These are phyloP conservation scores for Penicillium pulvis DNA, from an alignment of 495 filamentous ascomycete genomes.

Conservation along the genomic window DNA sequence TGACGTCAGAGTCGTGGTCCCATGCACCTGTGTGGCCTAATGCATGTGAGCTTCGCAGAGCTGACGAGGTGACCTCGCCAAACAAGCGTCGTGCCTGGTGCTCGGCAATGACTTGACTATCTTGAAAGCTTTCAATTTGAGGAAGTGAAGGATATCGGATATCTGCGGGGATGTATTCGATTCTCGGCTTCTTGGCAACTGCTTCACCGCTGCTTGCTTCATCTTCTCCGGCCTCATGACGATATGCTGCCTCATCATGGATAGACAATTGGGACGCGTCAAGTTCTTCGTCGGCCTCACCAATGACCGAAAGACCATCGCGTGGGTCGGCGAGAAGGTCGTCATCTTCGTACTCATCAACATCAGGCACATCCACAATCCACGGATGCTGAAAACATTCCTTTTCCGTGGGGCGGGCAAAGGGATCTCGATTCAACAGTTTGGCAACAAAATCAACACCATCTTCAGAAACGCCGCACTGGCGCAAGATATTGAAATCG, in stretches of 20 bases:
- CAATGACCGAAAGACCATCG: conserved; percentile 46
- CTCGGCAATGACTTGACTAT: conserved; percentile 31
- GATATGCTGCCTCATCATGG: conserved; percentile 32
- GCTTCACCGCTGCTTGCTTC: conserved; percentile 36
- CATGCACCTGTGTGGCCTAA: conserved; percentile 39
- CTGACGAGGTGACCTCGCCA: conserved; percentile 76
- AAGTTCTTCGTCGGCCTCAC: conserved; percentile 51
- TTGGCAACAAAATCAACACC: conserved; percentile 71
- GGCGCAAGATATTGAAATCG: conserved; percentile 59
- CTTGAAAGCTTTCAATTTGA: conserved; percentile 43
- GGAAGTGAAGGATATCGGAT: conserved; percentile 49
- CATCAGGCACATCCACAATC: conserved; percentile 53
- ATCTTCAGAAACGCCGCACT: conserved; percentile 57
- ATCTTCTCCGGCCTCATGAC: conserved; percentile 28
- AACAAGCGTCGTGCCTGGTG: conserved; percentile 61
- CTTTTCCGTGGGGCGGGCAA: conserved; percentile 63
- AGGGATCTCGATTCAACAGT: conserved; percentile 77
- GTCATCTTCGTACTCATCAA: conserved; percentile 49
- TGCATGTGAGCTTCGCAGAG: conserved; percentile 63
- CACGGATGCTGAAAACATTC: conserved; percentile 68
- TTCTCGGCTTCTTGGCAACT: conserved; percentile 43
- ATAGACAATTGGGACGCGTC: conserved; percentile 68
- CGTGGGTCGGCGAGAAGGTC: conserved; percentile 54
- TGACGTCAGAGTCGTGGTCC: conserved; percentile 30
- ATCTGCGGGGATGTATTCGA: conserved; percentile 32